These are phyloP conservation scores for Rhinocladiella similis DNA, from an alignment of 2,329 filamentous ascomycete genomes.

Conservation along the genomic window DNA sequence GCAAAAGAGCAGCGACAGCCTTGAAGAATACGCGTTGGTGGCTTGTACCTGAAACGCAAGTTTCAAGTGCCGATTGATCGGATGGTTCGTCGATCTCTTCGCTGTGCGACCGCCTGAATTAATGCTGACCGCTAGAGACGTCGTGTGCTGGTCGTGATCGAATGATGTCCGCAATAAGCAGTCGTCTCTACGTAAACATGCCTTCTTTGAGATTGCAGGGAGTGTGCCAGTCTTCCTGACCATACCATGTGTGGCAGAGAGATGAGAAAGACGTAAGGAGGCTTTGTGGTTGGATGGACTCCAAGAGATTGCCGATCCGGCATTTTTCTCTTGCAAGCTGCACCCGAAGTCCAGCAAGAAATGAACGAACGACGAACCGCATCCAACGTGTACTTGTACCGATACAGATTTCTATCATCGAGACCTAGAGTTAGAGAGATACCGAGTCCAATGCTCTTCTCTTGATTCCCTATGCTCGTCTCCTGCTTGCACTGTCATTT, in stretches of 20 bases:
- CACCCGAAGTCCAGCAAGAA: background rate
- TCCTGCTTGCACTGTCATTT: background rate
- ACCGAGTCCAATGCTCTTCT: background rate
- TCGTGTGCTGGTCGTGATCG: background rate
- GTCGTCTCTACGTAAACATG: background rate
- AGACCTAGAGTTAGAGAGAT: background rate
- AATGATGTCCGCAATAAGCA: background rate
- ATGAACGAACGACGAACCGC: no score
- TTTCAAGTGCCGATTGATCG: background rate
- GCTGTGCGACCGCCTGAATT: background rate
- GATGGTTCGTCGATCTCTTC: background rate
- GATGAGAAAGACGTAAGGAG: background rate
- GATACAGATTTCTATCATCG: background rate
- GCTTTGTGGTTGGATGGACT: background rate
- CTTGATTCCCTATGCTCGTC: background rate
- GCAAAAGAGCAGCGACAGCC: background rate
- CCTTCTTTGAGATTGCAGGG: background rate
- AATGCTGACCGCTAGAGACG: background rate
- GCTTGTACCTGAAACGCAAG: background rate
- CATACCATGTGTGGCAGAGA: background rate
- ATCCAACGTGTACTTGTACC: no score
- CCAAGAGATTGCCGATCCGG: background rate
- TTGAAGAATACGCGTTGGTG: background rate
- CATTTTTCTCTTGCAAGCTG: background rate
- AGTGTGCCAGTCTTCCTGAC: background rate